Percentiles rank a stretch among this genome's conserved stretches.
These are phyloP conservation scores for Xylaria cubensis DNA, from an alignment of 495 filamentous ascomycete species.

Conservation along the genomic window DNA sequence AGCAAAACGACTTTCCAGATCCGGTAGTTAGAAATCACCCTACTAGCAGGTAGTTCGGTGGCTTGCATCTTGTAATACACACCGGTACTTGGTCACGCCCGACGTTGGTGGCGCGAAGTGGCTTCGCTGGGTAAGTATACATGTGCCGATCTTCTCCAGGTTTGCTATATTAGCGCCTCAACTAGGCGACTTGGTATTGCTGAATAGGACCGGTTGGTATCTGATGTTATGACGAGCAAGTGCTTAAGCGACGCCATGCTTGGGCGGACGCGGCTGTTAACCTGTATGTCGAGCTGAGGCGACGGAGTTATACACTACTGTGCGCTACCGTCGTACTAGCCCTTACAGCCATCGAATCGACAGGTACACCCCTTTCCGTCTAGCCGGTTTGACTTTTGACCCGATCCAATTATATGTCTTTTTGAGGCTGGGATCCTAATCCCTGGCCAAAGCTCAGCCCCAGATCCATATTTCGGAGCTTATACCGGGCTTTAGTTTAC, in stretches of 20 bases:
- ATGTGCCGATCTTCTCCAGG: constrained; percentile 17
- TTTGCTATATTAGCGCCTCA: not conserved
- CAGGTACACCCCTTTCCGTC: constrained; percentile 2
- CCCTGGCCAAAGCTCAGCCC: constrained; percentile 20
- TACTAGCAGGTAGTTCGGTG: not conserved
- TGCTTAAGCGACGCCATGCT: constrained; percentile 12
- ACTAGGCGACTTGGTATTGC: constrained; percentile 1
- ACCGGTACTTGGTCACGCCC: constrained; percentile 18
- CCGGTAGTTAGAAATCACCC: not conserved
- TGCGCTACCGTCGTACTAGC: not conserved
- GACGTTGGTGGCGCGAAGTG: not conserved
- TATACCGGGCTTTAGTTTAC: constrained; percentile 6
- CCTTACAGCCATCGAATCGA: not conserved
- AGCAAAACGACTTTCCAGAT: not conserved
- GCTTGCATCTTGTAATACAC: constrained; percentile 18
- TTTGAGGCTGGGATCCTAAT: not conserved
- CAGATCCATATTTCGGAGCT: constrained; percentile 11
- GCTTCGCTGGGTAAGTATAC: no score
- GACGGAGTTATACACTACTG: not conserved
- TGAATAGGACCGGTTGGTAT: constrained; percentile 7
- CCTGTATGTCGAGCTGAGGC: constrained; percentile 15
- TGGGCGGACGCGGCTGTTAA: constrained; percentile 18
- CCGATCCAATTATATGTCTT: constrained; percentile 9
- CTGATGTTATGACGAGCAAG: constrained; percentile 10
- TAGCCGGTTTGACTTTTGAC: not conserved